Evolutionary conservation across 805 yeast genomes (phyloP).

Genomic region (Yamadazyma scolyti): DNA sequence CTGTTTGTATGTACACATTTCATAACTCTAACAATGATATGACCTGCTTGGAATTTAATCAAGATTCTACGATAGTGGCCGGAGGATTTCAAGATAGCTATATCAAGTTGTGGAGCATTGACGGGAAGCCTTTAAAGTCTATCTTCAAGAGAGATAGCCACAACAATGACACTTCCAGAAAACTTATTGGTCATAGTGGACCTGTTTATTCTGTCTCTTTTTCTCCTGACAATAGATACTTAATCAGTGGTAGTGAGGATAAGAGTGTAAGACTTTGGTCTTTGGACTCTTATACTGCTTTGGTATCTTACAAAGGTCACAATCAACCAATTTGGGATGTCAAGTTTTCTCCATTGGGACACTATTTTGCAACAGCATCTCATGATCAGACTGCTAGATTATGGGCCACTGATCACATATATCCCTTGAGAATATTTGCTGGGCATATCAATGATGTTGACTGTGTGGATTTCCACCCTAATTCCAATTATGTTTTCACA

Average conservation of each 20-base stretch:
- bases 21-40: constrained; percentile 90
- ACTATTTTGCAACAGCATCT: constrained; percentile 96
- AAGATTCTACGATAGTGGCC: constrained; percentile 81
- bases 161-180: constrained; percentile 45
- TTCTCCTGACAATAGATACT: constrained; percentile 81
- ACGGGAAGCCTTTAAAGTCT: constrained; percentile 78
- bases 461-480: constrained; percentile 92
- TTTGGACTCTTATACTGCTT: constrained; percentile 79
- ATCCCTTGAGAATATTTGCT: constrained; percentile 92
- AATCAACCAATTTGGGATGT: constrained; percentile 98
- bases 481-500: constrained; percentile 89
- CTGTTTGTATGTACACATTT: constrained; percentile 97
- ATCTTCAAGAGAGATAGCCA: constrained; percentile 52
- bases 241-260: constrained; percentile 85
- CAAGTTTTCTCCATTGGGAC: constrained; percentile 89
- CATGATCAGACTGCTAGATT: constrained; percentile 96
- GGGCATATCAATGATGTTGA: constrained; percentile 98
- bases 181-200: constrained; percentile 89
- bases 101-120: constrained; percentile 88
- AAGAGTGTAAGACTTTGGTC: constrained; percentile 93
- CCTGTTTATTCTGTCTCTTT: constrained; percentile 88
- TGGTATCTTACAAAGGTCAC: constrained; percentile 95
- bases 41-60: constrained; percentile 83
- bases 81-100: constrained; percentile 94
- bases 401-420: constrained; percentile 98